Evolutionary conservation across 1,284 basidiomycete species (phyloP).

Genomic region (Mycena citricolor): DNA sequence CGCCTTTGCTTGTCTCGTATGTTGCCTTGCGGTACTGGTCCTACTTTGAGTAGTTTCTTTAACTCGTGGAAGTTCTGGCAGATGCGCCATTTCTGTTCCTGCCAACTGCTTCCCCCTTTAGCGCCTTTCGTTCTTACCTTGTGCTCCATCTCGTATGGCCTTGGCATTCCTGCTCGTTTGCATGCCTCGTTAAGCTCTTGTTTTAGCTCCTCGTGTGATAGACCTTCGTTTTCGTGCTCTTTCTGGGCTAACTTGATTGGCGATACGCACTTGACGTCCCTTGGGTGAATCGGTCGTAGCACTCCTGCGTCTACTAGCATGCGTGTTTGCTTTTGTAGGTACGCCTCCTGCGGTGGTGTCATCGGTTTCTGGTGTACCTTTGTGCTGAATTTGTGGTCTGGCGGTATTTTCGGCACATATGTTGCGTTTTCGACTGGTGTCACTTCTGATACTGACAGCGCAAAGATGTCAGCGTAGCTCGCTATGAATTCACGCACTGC

Average conservation of each 20-base stretch:
- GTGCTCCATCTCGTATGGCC: too few species aligned
- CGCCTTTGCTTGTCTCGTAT: conserved; percentile 34
- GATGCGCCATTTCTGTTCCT: conserved; percentile 31
- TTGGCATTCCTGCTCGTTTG: conserved; percentile 23
- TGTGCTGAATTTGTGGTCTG: conserved; percentile 24
- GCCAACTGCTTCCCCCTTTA: too few species aligned
- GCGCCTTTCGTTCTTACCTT: too few species aligned
- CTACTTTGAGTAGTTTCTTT: conserved; percentile 23
- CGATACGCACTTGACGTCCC: conserved; percentile 13
- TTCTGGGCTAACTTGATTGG: conserved; percentile 15
- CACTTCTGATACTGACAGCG: conserved; percentile 31
- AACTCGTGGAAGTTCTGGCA: conserved; percentile 35
- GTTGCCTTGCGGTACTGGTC: conserved; percentile 36
- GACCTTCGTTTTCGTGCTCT: conserved; percentile 26
- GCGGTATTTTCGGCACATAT: conserved; percentile 27
- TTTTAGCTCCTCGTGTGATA: conserved; percentile 14
- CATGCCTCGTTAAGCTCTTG: conserved; percentile 15
- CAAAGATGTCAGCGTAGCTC: conserved; percentile 31
- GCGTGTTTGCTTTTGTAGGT: conserved; percentile 33
- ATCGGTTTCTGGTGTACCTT: conserved; percentile 29
- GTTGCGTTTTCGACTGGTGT: conserved; percentile 22
- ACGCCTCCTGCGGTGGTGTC: conserved; percentile 29
- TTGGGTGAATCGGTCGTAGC: conserved; percentile 1
- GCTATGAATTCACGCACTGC: conserved; percentile 9
- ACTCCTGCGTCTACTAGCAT: conserved; percentile 30